Conservation (phyloP, 768 basidiomycete genomes). For the Xanthoconium stramineum region DNA sequence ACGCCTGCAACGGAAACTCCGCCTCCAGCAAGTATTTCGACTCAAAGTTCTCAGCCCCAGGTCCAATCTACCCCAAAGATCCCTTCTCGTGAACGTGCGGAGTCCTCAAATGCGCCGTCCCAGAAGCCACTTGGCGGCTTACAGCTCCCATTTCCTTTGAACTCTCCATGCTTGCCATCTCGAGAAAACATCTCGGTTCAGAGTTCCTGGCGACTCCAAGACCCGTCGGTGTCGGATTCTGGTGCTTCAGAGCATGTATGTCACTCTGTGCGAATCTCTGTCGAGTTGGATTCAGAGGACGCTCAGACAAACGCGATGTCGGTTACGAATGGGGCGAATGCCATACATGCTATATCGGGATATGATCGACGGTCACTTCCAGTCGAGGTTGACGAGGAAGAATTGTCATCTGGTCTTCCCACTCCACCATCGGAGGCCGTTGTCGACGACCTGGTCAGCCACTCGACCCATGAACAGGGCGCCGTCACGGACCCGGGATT, state of each 20-base stretch:
- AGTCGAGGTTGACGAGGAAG: background rate
- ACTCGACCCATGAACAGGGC: background rate
- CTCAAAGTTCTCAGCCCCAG: background rate
- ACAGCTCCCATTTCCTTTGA: no score
- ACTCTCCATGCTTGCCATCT: no score
- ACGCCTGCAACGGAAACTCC: background rate
- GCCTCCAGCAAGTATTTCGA: background rate
- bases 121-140: no score
- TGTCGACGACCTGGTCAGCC: background rate
- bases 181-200: no score
- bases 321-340: background rate
- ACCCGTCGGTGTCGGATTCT: background rate
- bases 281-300: background rate
- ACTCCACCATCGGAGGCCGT: slow-evolving; percentile 3
- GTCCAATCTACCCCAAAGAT: no score
- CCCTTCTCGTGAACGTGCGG: no score
- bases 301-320: background rate
- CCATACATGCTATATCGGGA: no score
- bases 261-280: background rate
- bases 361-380: background rate
- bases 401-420: background rate
- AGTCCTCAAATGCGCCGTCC: no score
- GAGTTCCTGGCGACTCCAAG: no score
- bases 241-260: background rate
- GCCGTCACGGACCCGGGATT: background rate